Conservation (phyloP, 164 flowering plant genomes). For the Saururus chinensis region DNA sequence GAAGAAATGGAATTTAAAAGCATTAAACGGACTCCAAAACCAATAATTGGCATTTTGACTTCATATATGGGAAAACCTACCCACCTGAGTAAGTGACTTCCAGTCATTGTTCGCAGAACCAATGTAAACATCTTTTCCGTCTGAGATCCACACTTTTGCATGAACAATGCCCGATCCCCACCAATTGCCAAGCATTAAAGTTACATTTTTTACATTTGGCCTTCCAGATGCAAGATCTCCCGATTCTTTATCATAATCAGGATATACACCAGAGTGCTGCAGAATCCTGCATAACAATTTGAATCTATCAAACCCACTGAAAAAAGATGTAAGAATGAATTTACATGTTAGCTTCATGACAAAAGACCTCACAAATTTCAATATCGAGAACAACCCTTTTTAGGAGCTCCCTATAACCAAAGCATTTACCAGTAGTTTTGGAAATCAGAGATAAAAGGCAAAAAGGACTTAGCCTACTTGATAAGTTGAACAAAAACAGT, state of each 20-base stretch:
- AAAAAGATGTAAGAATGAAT: no score
- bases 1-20: neutral
- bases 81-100: slow-evolving; percentile 95
- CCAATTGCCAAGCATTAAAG: slow-evolving; percentile 61
- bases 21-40: neutral
- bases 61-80: neutral
- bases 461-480: no score
- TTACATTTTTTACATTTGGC: slow-evolving; percentile 70
- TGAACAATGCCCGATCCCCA: slow-evolving; percentile 95
- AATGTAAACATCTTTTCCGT: slow-evolving; percentile 58
- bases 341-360: neutral
- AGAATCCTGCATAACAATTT: slow-evolving; percentile 33
- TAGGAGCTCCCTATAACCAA: neutral
- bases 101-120: slow-evolving; percentile 99
- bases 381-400: no score
- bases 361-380: neutral
- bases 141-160: slow-evolving; percentile 94
- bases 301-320: neutral
- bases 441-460: no score
- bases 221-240: slow-evolving; percentile 67
- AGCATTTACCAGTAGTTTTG: neutral
- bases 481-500: no score
- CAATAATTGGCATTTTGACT: no score
- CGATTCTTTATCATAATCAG: slow-evolving; percentile 68
- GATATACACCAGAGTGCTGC: slow-evolving; percentile 88